Evolutionary conservation across 805 yeast species (phyloP).

Genomic region (Cyberlindnera meyerae): DNA sequence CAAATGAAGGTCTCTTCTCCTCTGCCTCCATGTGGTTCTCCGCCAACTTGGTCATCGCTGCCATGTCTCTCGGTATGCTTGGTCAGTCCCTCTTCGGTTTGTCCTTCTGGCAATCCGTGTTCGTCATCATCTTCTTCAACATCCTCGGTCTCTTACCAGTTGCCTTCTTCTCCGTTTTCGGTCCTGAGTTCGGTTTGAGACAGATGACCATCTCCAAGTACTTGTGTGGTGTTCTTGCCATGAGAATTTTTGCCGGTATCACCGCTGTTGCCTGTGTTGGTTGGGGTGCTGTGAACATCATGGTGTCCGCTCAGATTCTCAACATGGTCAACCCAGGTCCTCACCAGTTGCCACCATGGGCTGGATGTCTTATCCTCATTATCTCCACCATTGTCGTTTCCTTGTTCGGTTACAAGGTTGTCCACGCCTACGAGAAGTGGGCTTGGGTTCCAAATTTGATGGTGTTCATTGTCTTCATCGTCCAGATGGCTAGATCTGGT

Average conservation of each 20-base stretch:
- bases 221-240: slow-evolving; percentile 68
- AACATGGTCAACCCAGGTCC: slow-evolving; percentile 67
- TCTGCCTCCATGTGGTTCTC: slow-evolving; percentile 90
- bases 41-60: slow-evolving; percentile 82
- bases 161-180: slow-evolving; percentile 78
- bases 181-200: slow-evolving; percentile 80
- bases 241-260: slow-evolving; percentile 71
- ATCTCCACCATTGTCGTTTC: slow-evolving; percentile 66
- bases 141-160: slow-evolving; percentile 72
- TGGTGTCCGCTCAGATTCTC: slow-evolving; percentile 81
- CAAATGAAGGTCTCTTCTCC: slow-evolving; percentile 50
- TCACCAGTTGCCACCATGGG: slow-evolving; percentile 76
- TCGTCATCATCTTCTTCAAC: slow-evolving; percentile 67
- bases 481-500: slow-evolving; percentile 63
- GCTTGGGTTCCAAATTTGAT: slow-evolving; percentile 81
- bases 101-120: slow-evolving; percentile 67
- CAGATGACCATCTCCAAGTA: slow-evolving; percentile 81
- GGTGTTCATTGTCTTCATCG: slow-evolving; percentile 73
- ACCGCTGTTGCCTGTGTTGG: slow-evolving; percentile 87
- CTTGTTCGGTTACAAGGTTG: slow-evolving; percentile 77
- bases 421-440: slow-evolving; percentile 79
- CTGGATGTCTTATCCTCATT: slow-evolving; percentile 74
- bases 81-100: slow-evolving; percentile 62
- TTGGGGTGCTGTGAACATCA: slow-evolving; percentile 92
- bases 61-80: slow-evolving; percentile 72